phyloP scores from a whole-genome alignment of 2,329 filamentous ascomycete species.

The Scopulariopsis brevicaulis region DNA sequence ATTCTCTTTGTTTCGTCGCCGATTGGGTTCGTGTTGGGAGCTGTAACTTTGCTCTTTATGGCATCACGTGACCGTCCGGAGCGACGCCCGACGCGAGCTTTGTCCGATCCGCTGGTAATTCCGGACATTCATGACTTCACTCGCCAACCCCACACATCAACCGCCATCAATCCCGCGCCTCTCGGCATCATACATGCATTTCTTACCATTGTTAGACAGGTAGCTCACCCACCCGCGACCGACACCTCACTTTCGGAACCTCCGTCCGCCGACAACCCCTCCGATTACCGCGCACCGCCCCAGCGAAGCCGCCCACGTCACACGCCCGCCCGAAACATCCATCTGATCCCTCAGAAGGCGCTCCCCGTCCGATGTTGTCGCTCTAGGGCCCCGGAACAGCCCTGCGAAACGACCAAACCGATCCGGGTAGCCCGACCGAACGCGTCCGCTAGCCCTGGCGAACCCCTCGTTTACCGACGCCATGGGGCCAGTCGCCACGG shows the following conservation, averaged over 20 bases:
- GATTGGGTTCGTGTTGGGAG: background rate
- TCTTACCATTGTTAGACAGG: constrained; percentile 2
- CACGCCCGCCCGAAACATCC: background rate
- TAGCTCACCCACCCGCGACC: background rate
- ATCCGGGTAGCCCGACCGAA: background rate
- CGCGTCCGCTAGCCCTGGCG: constrained; percentile 8
- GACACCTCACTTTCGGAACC: background rate
- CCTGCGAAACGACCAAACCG: background rate
- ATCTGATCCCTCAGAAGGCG: background rate
- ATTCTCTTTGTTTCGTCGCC: too few species aligned
- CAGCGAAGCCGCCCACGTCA: background rate
- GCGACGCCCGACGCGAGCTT: constrained; percentile 2
- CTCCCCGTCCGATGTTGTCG: background rate
- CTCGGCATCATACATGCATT: constrained; percentile 4
- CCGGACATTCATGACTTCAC: constrained; percentile 4
- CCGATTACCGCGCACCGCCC: background rate
- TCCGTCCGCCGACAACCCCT: background rate
- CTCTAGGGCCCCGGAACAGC: background rate
- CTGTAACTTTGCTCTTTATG: background rate
- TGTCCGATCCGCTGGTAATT: background rate
- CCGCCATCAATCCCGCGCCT: background rate
- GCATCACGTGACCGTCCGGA: background rate
- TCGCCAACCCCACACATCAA: constrained; percentile 4
- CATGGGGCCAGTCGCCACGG: constrained; percentile 46
- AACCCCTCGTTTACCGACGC: constrained; percentile 8